phyloP scores from a whole-genome alignment of 768 basidiomycete species.

The Arthromyces matolae region DNA sequence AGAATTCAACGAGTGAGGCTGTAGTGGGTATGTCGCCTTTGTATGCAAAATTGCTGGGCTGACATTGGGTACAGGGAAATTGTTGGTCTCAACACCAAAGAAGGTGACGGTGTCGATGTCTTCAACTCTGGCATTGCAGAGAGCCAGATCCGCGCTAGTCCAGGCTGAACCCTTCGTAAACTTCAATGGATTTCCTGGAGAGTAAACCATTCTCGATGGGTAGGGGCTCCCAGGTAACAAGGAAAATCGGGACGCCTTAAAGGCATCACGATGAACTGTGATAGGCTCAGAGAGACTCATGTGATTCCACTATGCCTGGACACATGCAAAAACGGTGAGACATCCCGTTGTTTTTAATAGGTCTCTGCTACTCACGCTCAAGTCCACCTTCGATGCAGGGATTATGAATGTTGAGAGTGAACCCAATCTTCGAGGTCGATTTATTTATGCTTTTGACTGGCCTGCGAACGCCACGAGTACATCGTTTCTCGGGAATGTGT shows the following conservation, averaged over 20 bases:
- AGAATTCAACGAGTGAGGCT: neutral
- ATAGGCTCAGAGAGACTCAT: no score
- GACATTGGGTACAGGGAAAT: conserved; percentile 8
- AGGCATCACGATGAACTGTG: no score
- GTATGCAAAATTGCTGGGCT: conserved; percentile 11
- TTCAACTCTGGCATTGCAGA: conserved; percentile 13
- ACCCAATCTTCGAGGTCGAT: no score
- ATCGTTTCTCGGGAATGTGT: no score
- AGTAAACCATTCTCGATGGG: neutral
- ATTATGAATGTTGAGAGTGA: no score
- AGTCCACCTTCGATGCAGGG: no score
- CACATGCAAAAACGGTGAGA: neutral
- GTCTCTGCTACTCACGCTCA: no score
- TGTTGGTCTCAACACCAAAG: conserved; percentile 4
- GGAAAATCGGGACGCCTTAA: conserved; percentile 1
- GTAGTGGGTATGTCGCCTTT: conserved; percentile 1
- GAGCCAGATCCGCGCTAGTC: conserved; percentile 11
- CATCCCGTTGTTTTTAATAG: no score
- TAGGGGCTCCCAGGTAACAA: neutral
- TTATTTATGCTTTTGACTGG: no score
- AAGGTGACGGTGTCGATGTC: conserved; percentile 12
- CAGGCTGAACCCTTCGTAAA: conserved; percentile 15
- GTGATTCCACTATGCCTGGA: no score
- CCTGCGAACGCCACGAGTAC: no score
- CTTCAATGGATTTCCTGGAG: neutral